Evolutionary conservation across 2,329 filamentous ascomycete species (phyloP).

Genomic region (Fusarium proliferatum): DNA sequence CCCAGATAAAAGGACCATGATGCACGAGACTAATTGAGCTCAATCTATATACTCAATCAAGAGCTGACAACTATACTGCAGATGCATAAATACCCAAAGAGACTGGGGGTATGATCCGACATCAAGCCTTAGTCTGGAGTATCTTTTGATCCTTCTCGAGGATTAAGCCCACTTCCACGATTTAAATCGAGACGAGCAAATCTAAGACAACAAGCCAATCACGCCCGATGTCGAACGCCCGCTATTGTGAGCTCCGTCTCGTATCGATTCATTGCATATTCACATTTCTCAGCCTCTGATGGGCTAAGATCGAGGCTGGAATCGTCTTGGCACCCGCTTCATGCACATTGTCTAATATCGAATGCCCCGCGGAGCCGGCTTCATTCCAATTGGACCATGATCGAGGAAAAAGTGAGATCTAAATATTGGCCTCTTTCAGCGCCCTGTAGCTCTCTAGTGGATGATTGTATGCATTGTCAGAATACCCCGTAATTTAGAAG

Average conservation of each 20-base stretch:
- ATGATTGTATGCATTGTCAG: slow-evolving; percentile 6
- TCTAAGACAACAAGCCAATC: slow-evolving; percentile 8
- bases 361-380: slow-evolving; percentile 32
- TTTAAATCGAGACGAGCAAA: background rate
- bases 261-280: slow-evolving; percentile 3
- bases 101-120: background rate
- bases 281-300: slow-evolving; percentile 8
- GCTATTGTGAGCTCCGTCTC: background rate
- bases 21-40: background rate
- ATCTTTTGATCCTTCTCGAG: slow-evolving; percentile 1
- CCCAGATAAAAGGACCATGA: background rate
- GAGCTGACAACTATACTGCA: background rate
- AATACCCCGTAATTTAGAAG: background rate
- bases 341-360: slow-evolving; percentile 34
- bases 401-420: slow-evolving; percentile 25
- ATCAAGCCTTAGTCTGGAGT: background rate
- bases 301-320: slow-evolving; percentile 23
- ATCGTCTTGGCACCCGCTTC: slow-evolving; percentile 21
- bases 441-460: background rate
- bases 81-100: slow-evolving; percentile 8
- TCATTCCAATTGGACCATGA: slow-evolving; percentile 38
- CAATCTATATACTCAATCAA: background rate
- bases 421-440: slow-evolving; percentile 10
- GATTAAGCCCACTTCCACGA: slow-evolving; percentile 16
- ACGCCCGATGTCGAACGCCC: slow-evolving; percentile 8